Conservation (phyloP, 371 early-diverging fungal genomes). For the Dinochytrium kinnereticum region DNA sequence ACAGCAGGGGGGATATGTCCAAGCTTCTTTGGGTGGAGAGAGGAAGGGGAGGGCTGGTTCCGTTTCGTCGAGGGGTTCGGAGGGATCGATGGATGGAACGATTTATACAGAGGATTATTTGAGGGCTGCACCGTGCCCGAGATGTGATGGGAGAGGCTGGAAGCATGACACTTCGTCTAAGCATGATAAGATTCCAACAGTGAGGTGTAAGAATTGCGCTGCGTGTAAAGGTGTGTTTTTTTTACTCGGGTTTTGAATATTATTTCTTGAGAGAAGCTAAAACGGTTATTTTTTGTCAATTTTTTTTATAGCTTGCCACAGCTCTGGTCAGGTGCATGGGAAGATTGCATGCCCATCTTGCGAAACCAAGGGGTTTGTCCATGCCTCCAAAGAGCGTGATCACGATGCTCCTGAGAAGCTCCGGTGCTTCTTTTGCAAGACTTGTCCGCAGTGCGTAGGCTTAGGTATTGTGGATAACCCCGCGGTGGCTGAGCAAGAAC, state of each 20-base stretch:
- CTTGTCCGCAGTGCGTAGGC: slow-evolving; percentile 38
- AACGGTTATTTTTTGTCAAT: too few species aligned
- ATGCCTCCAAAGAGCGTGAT: slow-evolving; percentile 31
- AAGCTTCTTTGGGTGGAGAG: background rate
- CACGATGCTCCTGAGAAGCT: slow-evolving; percentile 46
- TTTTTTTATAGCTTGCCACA: slow-evolving; percentile 32
- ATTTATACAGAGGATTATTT: slow-evolving; percentile 10
- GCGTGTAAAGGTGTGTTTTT: slow-evolving; percentile 38
- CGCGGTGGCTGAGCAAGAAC: slow-evolving; percentile 4
- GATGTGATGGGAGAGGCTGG: slow-evolving; percentile 40
- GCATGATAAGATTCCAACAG: slow-evolving; percentile 36
- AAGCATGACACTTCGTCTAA: slow-evolving; percentile 36
- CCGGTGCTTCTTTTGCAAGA: slow-evolving; percentile 51
- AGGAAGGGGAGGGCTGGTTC: background rate
- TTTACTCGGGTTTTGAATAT: background rate
- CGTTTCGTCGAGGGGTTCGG: background rate
- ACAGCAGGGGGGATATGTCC: background rate
- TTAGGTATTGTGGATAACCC: slow-evolving; percentile 31
- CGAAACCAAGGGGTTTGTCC: slow-evolving; percentile 38
- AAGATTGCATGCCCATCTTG: slow-evolving; percentile 38
- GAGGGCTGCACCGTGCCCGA: slow-evolving; percentile 31
- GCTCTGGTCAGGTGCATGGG: slow-evolving; percentile 35
- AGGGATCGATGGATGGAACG: background rate
- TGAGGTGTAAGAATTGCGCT: slow-evolving; percentile 41
- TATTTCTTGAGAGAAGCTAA: background rate